Evolutionary conservation across 176 grass and related monocot genomes (phyloP), one percentile per base, ranked within the genome.

Genomic region (Oryza meridionalis): DNA sequence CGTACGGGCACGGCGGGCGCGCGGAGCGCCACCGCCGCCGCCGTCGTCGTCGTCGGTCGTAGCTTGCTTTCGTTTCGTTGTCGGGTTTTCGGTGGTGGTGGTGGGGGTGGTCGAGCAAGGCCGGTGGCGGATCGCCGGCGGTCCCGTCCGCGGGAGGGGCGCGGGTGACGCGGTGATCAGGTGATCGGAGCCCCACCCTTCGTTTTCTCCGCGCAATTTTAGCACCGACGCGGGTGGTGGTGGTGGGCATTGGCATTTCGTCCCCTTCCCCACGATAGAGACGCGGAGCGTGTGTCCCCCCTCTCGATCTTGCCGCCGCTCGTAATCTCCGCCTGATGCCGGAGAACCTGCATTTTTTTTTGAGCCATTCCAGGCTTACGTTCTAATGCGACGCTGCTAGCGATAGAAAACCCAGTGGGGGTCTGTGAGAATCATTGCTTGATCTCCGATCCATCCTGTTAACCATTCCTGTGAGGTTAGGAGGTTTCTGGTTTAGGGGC

Each of bases 111-210:
- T 63, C 9, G 51, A 43, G 45, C 16, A 49, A 45, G 24, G 67
- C 32, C 40, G 37, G 53, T 11, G 67, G 71, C 3, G 44, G 71
- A 43, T 73, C 24, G 71, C 71, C 44, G 71, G 35, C 38, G 9
- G 32, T 11, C 75, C 75, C 21, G 4, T 16, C 53, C 74, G 14
- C 32, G 67, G 67, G 40, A 7, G 40, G 40, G 65, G 40, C 7
- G 38, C 38, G 9, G 42, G 66, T 14, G 29, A 59, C 31, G 31
- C 32, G 3, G 75, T 38, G 75, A 65, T 77, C 55, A 44, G 58
- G 58, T 44, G 58, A 78, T 78, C 51, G 75, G 75, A 77, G 35
- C 11, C 25, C 11, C 29, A 31, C 29, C 29, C 51, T 75, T 37
- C 14, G 51, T 58, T 58, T 11, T 77, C 7, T 40, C 33, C 19